These are phyloP conservation scores for Paraphoma chrysanthemicola DNA, from an alignment of 2,329 filamentous ascomycete genomes.

Conservation along the genomic window DNA sequence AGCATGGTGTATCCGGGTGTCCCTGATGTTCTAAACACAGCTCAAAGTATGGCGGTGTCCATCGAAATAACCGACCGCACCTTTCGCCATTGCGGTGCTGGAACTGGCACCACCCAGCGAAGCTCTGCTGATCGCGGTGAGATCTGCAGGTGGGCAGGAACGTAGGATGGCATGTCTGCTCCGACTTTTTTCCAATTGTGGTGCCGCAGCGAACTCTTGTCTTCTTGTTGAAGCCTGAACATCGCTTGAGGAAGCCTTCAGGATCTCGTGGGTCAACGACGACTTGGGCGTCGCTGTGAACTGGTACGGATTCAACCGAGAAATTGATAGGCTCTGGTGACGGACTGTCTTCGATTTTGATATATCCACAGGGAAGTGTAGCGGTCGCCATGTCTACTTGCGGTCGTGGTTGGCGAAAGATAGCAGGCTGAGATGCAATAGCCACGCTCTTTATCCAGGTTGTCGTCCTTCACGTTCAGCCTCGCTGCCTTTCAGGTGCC, in stretches of 20 bases:
- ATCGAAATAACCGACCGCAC: constrained; percentile 35
- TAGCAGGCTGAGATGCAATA: background rate
- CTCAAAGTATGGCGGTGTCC: constrained; percentile 38
- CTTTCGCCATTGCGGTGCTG: constrained; percentile 19
- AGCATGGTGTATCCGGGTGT: constrained; percentile 37
- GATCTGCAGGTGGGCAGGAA: constrained; percentile 37
- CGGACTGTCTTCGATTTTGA: constrained; percentile 13
- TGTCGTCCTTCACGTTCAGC: background rate
- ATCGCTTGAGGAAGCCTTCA: constrained; percentile 34
- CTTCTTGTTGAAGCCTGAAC: constrained; percentile 37
- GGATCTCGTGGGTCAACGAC: constrained; percentile 32
- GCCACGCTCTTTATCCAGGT: background rate
- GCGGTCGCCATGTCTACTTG: constrained; percentile 1
- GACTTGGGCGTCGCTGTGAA: constrained; percentile 9
- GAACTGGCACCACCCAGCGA: constrained; percentile 37
- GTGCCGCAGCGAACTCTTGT: constrained; percentile 28
- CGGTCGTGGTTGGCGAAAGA: background rate
- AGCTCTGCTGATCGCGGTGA: constrained; percentile 36
- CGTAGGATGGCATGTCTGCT: constrained; percentile 30
- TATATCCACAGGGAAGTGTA: background rate
- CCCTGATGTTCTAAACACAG: constrained; percentile 36
- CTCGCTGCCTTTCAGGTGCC: background rate
- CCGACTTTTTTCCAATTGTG: constrained; percentile 28
- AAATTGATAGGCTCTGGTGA: constrained; percentile 5
- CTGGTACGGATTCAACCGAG: background rate